Evolutionary conservation across 2,329 filamentous ascomycete species (phyloP).

Genomic region (Chaetothyriales sp.): DNA sequence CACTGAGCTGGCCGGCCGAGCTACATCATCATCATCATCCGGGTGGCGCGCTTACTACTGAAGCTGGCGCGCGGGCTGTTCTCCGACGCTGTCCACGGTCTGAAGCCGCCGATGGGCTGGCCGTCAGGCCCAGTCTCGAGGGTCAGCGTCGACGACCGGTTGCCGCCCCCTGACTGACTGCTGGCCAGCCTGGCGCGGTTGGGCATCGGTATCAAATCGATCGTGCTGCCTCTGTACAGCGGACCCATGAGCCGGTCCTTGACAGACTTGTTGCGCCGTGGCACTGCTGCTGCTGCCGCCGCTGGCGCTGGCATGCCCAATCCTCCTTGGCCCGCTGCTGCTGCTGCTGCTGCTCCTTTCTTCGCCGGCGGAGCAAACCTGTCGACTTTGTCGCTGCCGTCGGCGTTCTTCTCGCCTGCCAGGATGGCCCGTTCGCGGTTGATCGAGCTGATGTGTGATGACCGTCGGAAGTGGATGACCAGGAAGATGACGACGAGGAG

Average conservation of each 20-base stretch:
- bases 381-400: slow-evolving; percentile 16
- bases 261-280: slow-evolving; percentile 17
- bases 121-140: slow-evolving; percentile 7
- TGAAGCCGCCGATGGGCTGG: slow-evolving; percentile 7
- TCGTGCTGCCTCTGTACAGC: slow-evolving; percentile 17
- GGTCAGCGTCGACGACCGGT: slow-evolving; percentile 12
- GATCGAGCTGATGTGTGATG: slow-evolving; percentile 10
- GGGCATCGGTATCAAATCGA: slow-evolving; percentile 15
- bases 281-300: slow-evolving; percentile 4
- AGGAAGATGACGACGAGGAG: slow-evolving; percentile 13
- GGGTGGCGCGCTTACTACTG: slow-evolving; percentile 18
- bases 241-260: slow-evolving; percentile 19
- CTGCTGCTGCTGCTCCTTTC: neutral
- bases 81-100: slow-evolving; percentile 14
- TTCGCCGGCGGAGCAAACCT: slow-evolving; percentile 9
- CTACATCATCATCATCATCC: slow-evolving; percentile 21
- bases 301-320: slow-evolving; percentile 2
- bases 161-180: slow-evolving; percentile 1
- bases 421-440: slow-evolving; percentile 16
- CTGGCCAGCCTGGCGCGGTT: neutral
- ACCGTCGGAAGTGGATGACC: slow-evolving; percentile 15
- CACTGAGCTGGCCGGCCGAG: neutral
- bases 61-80: slow-evolving; percentile 16
- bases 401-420: slow-evolving; percentile 17
- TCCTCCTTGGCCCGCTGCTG: neutral